A percentile compares a stretch with the other conserved stretches of the same genome.
These are phyloP conservation scores for Grigorovia humatica DNA, from an alignment of 805 yeast species.

Conservation along the genomic window DNA sequence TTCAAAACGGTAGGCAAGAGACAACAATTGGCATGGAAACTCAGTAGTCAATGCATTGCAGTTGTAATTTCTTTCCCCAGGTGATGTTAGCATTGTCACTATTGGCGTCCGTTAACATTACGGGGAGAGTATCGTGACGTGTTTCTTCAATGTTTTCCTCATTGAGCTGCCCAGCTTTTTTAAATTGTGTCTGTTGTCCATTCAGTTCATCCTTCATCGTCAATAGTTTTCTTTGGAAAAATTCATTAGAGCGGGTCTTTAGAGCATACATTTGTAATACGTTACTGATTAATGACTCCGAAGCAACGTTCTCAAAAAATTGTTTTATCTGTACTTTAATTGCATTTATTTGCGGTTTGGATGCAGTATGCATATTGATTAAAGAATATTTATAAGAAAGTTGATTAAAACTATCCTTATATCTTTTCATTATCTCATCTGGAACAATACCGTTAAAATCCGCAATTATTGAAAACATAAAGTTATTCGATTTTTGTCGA, in stretches of 20 bases:
- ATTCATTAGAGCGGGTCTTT: neutral
- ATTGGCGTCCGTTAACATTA: neutral
- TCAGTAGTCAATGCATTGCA: neutral
- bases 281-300: neutral
- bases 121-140: neutral
- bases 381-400: neutral
- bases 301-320: constrained; percentile 1
- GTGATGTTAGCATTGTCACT: no score
- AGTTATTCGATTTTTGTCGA: constrained; percentile 3
- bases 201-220: neutral
- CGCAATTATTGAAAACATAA: constrained; percentile 2
- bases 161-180: neutral
- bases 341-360: neutral
- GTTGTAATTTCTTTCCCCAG: neutral
- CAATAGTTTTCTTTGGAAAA: constrained; percentile 1
- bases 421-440: neutral
- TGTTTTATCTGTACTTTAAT: neutral
- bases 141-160: neutral
- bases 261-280: neutral
- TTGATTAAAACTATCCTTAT: constrained; percentile 1
- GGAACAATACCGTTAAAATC: constrained; percentile 1
- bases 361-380: neutral
- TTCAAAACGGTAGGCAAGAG: neutral
- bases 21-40: neutral
- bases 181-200: neutral